Percentiles rank a stretch among this genome's conserved stretches.
These are phyloP conservation scores for Globisporangium irregulare DNA, from an alignment of 352 stramenopile genomes.

Conservation along the genomic window DNA sequence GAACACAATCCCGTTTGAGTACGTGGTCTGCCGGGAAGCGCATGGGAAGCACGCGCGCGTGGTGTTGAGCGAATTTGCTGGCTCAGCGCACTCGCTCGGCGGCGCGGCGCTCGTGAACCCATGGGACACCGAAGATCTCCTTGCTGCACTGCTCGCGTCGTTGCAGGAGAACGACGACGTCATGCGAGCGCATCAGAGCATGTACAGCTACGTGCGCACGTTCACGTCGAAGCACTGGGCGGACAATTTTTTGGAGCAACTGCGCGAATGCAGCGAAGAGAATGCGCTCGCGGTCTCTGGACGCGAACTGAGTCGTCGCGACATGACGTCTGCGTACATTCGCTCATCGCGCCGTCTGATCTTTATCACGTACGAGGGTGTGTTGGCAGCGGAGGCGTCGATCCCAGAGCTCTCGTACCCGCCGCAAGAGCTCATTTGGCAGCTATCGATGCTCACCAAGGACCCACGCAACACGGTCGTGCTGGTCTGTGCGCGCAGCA, in stretches of 20 bases:
- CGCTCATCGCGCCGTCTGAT: slow-evolving; percentile 64
- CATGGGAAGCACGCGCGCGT: slow-evolving; percentile 68
- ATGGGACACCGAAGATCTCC: slow-evolving; percentile 80
- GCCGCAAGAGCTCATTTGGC: slow-evolving; percentile 78
- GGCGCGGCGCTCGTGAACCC: slow-evolving; percentile 86
- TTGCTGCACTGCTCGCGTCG: slow-evolving; percentile 46
- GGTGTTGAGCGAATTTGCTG: slow-evolving; percentile 90
- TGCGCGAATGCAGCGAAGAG: slow-evolving; percentile 76
- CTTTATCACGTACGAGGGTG: slow-evolving; percentile 91
- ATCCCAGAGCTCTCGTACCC: slow-evolving; percentile 87
- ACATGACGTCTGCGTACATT: slow-evolving; percentile 85
- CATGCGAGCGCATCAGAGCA: slow-evolving; percentile 70
- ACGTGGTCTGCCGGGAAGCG: slow-evolving; percentile 84
- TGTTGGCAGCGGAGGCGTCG: slow-evolving; percentile 74
- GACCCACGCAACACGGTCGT: slow-evolving; percentile 77
- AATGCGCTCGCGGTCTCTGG: slow-evolving; percentile 63
- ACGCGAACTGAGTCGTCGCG: slow-evolving; percentile 72
- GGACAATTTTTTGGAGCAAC: slow-evolving; percentile 77
- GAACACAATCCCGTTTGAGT: slow-evolving; percentile 91
- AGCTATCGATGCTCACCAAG: slow-evolving; percentile 79
- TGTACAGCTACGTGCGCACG: slow-evolving; percentile 81
- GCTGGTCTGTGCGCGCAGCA: slow-evolving; percentile 67
- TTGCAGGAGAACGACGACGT: slow-evolving; percentile 66
- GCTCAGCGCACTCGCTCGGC: slow-evolving; percentile 82
- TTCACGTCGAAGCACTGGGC: slow-evolving; percentile 76